Evolutionary conservation across 2,329 filamentous ascomycete species (phyloP), one percentile per base, ranked within the genome.

Genomic region (Phaeosphaeria sp.): DNA sequence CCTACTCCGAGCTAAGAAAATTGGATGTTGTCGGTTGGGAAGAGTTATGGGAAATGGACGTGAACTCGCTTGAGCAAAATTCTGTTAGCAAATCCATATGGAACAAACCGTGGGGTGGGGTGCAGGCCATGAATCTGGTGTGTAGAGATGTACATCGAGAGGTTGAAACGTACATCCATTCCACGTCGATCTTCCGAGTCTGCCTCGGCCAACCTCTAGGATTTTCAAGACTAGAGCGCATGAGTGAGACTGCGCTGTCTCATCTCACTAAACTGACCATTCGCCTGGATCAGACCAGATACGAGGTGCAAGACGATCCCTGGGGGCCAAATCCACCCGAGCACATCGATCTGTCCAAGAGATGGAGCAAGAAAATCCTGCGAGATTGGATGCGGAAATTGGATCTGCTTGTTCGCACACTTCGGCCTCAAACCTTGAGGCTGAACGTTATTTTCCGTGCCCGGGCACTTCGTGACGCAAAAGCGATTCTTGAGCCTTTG

Each of bases 401-500:
- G 27, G 23, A 49, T 30, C 51, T 48, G 9, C 39, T 61, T 22
- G 21, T n/a, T 18, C 23, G 21, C 10, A 52, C 22, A 30, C n/a
- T 58, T n/a, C 18, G 6, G n/a, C 50, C 54, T 6, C 22, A 25
- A 10, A n/a, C 27, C 7, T 36, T 60, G 11, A 57, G 23, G 11
- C 44, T 60, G 23, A 41, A 18, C 22, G 6, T 60, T 5, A 36
- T 57, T 15, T 50, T 49, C 18, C 30, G 44, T 13, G 51, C 50
- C n/a, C 36, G 21, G 20, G 50, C 56, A 25, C 15, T 55, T 3
- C 27, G 46, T n/a, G 46, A 49, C 18, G 58, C 44, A 9, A 47
- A 27, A 43, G 36, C 44, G 9, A 20, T 58, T 22, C 15, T 61
- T 4, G 23, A 54, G 15, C 58, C 58, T 27, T 30, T 61, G n/a